These are phyloP conservation scores for Boletus tomentosulus DNA, from an alignment of 768 basidiomycete species.

Conservation along the genomic window DNA sequence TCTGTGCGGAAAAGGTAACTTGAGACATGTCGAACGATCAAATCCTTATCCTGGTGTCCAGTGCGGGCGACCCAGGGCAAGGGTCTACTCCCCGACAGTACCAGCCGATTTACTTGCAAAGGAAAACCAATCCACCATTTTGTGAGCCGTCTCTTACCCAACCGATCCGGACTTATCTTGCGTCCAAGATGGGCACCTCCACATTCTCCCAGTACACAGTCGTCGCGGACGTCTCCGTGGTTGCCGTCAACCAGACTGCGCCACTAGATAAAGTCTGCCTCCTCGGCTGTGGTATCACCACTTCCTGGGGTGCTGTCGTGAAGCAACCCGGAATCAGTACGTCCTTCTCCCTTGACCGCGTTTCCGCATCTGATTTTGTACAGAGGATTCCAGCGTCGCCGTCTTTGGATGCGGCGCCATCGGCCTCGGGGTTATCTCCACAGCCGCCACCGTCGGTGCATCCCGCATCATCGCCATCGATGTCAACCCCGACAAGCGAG, in stretches of 20 bases:
- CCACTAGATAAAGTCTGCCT: slow-evolving; percentile 96
- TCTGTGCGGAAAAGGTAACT: slow-evolving; percentile 85
- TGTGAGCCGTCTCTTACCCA: slow-evolving; percentile 42
- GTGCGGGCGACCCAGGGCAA: slow-evolving; percentile 92
- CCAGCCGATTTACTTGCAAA: slow-evolving; percentile 82
- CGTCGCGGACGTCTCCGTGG: slow-evolving; percentile 94
- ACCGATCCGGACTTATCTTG: background rate
- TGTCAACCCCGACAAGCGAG: slow-evolving; percentile 79
- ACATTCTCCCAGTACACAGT: slow-evolving; percentile 99
- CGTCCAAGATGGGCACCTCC: slow-evolving; percentile 88
- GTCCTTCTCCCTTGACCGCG: slow-evolving; percentile 23
- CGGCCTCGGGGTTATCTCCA: slow-evolving; percentile 88
- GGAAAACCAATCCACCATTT: slow-evolving; percentile 90
- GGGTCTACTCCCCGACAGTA: slow-evolving; percentile 92
- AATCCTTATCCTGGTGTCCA: slow-evolving; percentile 25
- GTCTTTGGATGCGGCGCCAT: slow-evolving; percentile 97
- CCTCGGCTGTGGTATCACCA: slow-evolving; percentile 94
- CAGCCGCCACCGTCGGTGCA: slow-evolving; percentile 72
- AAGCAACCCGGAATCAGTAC: slow-evolving; percentile 85
- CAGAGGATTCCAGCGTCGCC: slow-evolving; percentile 83
- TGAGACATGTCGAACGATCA: background rate
- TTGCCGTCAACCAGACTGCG: slow-evolving; percentile 79
- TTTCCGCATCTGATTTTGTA: background rate
- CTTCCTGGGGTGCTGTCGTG: slow-evolving; percentile 94
- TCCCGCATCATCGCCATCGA: slow-evolving; percentile 91